Evolutionary conservation across 108 stramenopile genomes (phyloP).

Genomic region (Fistulifera pelliculosa): DNA sequence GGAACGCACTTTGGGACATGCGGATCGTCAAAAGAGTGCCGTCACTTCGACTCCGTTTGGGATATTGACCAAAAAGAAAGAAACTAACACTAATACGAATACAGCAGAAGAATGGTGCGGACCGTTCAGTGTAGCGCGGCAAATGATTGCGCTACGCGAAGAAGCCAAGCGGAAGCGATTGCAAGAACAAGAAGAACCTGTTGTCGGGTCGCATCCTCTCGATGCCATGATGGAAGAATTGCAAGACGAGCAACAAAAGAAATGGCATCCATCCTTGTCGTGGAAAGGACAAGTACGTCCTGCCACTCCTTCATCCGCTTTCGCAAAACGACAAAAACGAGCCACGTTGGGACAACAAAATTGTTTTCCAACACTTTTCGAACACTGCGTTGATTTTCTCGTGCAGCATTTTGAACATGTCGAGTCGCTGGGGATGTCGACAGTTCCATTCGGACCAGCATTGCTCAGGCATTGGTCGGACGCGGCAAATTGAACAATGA

Average conservation of each 20-base stretch:
- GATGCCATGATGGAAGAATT: constrained; percentile 48
- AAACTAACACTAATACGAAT: neutral
- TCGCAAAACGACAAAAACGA: constrained; percentile 54
- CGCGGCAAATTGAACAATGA: constrained; percentile 50
- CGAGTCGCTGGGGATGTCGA: constrained; percentile 66
- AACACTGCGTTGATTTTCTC: constrained; percentile 51
- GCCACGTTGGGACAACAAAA: constrained; percentile 20
- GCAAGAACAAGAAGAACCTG: constrained; percentile 9
- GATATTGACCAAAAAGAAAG: constrained; percentile 15
- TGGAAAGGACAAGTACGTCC: constrained; percentile 24
- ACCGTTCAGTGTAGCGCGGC: constrained; percentile 73
- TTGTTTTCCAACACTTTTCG: constrained; percentile 51
- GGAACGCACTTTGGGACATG: constrained; percentile 36
- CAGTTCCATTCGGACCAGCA: constrained; percentile 38
- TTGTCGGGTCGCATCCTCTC: constrained; percentile 65
- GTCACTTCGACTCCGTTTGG: constrained; percentile 73
- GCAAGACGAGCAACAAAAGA: constrained; percentile 19
- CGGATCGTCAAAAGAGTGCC: constrained; percentile 52
- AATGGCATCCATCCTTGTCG: constrained; percentile 36
- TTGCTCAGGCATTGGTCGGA: constrained; percentile 56
- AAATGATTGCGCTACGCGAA: constrained; percentile 75
- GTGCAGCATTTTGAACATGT: constrained; percentile 68
- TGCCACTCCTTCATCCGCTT: constrained; percentile 18
- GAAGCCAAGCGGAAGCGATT: constrained; percentile 35
- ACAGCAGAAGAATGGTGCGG: constrained; percentile 55